phyloP scores from a whole-genome alignment of 768 basidiomycete genomes.

The Pleurotus platypus region DNA sequence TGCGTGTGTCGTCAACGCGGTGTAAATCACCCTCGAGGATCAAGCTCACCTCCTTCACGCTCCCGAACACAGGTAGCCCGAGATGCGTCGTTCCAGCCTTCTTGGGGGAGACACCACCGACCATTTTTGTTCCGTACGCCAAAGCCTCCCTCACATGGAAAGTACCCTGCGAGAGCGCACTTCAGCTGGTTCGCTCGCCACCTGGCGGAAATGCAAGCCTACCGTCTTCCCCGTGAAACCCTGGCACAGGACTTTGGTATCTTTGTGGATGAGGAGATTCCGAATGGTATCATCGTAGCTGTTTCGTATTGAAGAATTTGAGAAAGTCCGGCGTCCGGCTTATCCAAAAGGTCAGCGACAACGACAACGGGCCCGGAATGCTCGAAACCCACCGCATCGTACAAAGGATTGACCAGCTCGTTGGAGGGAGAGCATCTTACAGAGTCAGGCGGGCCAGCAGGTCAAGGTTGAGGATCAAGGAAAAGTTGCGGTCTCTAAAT shows the following conservation, averaged over 20 bases:
- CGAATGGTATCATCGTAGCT: constrained; percentile 87
- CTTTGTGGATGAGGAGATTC: constrained; percentile 90
- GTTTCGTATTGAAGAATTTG: constrained; percentile 66
- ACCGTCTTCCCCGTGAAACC: constrained; percentile 96
- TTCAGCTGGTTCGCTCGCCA: background rate
- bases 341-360: constrained; percentile 8
- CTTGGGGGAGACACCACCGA: constrained; percentile 95
- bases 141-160: constrained; percentile 95
- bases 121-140: constrained; percentile 95
- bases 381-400: constrained; percentile 39
- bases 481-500: background rate
- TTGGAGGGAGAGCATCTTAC: constrained; percentile 27
- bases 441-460: background rate
- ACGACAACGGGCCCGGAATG: background rate
- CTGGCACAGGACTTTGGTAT: constrained; percentile 92
- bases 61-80: constrained; percentile 91
- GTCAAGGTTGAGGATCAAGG: background rate
- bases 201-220: constrained; percentile 19
- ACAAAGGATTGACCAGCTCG: constrained; percentile 57
- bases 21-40: background rate
- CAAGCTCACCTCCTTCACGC: constrained; percentile 75
- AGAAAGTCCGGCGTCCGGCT: constrained; percentile 79
- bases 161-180: constrained; percentile 62
- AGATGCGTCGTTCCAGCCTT: constrained; percentile 96
- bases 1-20: constrained; percentile 25